Evolutionary conservation across 257 asterid species (phyloP).

Genomic region (Solanum clarkiae): DNA sequence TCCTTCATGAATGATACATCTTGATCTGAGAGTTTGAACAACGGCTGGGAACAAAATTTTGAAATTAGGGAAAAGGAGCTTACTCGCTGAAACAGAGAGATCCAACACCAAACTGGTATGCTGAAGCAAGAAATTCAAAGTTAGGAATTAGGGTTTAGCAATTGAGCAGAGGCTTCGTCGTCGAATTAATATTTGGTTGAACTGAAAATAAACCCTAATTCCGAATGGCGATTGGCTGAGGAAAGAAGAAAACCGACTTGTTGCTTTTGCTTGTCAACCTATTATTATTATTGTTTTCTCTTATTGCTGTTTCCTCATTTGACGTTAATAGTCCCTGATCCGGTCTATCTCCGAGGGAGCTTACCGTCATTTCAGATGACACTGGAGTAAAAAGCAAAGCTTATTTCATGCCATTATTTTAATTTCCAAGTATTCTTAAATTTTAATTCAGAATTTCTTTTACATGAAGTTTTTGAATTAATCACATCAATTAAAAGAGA

Average conservation of each 20-base stretch:
- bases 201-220: slow-evolving; percentile 3
- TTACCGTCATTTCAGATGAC: background rate
- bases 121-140: background rate
- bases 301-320: background rate
- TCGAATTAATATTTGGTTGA: background rate
- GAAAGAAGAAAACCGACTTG: background rate
- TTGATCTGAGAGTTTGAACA: background rate
- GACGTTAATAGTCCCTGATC: background rate
- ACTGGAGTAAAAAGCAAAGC: background rate
- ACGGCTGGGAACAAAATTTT: background rate
- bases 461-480: background rate
- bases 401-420: background rate
- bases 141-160: background rate
- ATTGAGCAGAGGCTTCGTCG: background rate
- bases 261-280: background rate
- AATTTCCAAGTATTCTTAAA: background rate
- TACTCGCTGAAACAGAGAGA: background rate
- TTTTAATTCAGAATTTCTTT: background rate
- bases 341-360: background rate
- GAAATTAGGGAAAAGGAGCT: background rate
- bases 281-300: background rate
- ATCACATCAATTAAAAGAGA: background rate
- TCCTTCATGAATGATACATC: background rate
- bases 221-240: background rate
- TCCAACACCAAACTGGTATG: background rate